These are phyloP conservation scores for Capsicum baccatum DNA, from an alignment of 257 asterid species.

Conservation along the genomic window DNA sequence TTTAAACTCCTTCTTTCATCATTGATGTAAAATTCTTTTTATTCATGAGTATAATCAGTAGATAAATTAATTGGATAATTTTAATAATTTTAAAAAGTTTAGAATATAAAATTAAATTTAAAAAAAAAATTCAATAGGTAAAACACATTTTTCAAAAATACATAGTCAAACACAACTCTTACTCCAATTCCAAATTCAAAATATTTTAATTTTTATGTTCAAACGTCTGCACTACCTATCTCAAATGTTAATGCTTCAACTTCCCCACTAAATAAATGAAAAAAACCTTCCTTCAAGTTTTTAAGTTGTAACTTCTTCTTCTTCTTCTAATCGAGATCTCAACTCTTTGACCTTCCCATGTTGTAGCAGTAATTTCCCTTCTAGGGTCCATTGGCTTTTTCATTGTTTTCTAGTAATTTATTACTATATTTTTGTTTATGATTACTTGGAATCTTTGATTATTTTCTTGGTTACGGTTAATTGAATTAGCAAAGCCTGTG, in stretches of 20 bases:
- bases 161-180: too few species aligned
- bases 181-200: too few species aligned
- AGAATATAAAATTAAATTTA: too few species aligned
- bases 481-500: background rate
- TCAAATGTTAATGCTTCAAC: slow-evolving; percentile 6
- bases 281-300: background rate
- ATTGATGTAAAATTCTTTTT: too few species aligned
- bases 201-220: too few species aligned
- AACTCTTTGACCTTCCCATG: slow-evolving; percentile 12
- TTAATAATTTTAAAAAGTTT: too few species aligned
- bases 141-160: too few species aligned
- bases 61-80: too few species aligned
- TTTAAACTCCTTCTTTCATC: too few species aligned
- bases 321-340: slow-evolving; percentile 36
- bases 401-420: background rate
- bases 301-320: background rate
- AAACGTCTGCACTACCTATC: background rate
- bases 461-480: background rate
- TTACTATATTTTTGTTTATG: background rate
- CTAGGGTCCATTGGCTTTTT: background rate
- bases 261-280: too few species aligned
- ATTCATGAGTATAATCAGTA: too few species aligned
- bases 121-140: too few species aligned
- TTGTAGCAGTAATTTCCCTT: background rate
- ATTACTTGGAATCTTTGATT: slow-evolving; percentile 12